Conservation (phyloP, 805 yeast species). For the Metschnikowia lachancei region DNA sequence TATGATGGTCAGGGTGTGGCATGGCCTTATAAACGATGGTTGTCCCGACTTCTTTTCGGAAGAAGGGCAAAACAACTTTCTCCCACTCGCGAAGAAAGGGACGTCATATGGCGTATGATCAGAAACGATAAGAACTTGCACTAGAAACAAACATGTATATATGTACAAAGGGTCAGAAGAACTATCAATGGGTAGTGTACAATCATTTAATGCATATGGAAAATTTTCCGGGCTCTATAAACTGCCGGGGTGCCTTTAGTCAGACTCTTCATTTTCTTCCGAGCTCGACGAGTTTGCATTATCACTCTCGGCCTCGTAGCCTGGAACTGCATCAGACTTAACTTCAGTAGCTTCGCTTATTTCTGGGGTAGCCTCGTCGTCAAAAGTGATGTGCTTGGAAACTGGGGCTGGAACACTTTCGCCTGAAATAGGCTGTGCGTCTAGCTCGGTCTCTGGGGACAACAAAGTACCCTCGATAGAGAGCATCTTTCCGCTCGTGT, state of each 20-base stretch:
- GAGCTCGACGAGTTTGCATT: constrained; percentile 13
- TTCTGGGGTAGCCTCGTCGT: constrained; percentile 12
- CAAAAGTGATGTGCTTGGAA: constrained; percentile 20
- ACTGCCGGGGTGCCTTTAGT: constrained; percentile 1
- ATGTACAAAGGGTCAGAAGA: constrained; percentile 1
- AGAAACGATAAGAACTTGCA: constrained; percentile 31
- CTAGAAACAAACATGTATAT: constrained; percentile 1
- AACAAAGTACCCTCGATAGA: constrained; percentile 86
- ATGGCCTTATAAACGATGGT: constrained; percentile 12
- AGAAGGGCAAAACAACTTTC: constrained; percentile 26
- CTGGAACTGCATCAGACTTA: constrained; percentile 2
- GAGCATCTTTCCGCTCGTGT: constrained; percentile 75
- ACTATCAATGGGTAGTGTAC: constrained; percentile 10
- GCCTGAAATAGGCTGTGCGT: constrained; percentile 49
- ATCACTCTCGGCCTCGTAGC: constrained; percentile 1
- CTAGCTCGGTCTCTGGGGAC: constrained; percentile 54
- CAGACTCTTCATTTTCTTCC: constrained; percentile 14
- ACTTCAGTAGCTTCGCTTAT: constrained; percentile 5
- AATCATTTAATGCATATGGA: constrained; percentile 6
- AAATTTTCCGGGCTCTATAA: background rate
- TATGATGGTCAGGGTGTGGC: constrained; percentile 4
- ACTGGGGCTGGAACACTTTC: constrained; percentile 27
- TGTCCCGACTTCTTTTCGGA: constrained; percentile 28
- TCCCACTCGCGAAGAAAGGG: constrained; percentile 38
- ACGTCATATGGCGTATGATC: constrained; percentile 44